Base-by-base conservation (phyloP, 495 filamentous ascomycete species). In the Penicillium samsonianum region DNA sequence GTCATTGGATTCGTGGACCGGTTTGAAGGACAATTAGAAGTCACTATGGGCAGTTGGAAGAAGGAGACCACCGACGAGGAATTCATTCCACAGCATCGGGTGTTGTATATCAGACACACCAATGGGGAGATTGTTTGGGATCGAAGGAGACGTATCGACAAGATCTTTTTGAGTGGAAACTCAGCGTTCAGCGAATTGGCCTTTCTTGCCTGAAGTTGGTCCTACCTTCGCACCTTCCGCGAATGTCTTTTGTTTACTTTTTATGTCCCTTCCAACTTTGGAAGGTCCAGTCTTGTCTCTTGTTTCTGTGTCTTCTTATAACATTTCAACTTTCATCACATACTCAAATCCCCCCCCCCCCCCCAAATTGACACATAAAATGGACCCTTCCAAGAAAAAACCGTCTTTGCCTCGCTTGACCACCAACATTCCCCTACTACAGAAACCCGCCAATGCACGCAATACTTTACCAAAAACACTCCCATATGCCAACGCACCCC, bases 51-150 rank as follows among this genome's bases (percentile, higher is more conserved):
- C 45, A 73, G 75, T 30, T 93, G 90, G 89, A 89, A 87, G 72
- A 81, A 73, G 19, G 90, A 93, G 57, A 78, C 84, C 42, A 92
- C 88, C 25, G 86, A 93, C 59, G 87, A 93, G 61, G 90, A 92
- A 58, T 93, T 91, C 64, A 92, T 93, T 60, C 90, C 90, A 8
- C 82, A 88, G 71, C 90, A 93, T 71, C 80, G 90, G 5, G 86
- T 93, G 47, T 50, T 89, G 48, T 90, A 87, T 59, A 90, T 93
- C 59, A 83, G 81, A 67, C 76, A 80, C 61, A 67, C 68, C 7
- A 72, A 81, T 55, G 76, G 73, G 12, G 69, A 75, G 14, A 65
- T 76, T 31, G 75, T 87, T 11, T 87, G 86, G 84, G 80, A 87
- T 57, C 69, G 82, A 46, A 71, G 71, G 52, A 65, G 66, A 70